A percentile compares a stretch with the other conserved stretches of the same genome.
Conservation (phyloP, 192 early-diverging fungal genomes). For the Podila epigama region DNA sequence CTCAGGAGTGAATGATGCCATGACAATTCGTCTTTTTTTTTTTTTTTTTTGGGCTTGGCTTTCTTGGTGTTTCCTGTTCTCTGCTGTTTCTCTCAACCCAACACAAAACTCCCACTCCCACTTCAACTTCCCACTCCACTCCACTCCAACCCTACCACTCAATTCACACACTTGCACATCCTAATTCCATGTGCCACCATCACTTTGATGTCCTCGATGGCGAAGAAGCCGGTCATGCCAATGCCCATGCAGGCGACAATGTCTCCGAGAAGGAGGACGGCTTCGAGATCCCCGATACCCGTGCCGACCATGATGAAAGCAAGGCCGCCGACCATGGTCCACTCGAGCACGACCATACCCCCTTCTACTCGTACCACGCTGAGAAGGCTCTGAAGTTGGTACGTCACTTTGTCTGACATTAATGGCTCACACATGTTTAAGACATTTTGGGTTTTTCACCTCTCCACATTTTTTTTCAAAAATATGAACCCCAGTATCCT, state of each 20-base stretch:
- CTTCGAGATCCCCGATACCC: slow-evolving; percentile 39
- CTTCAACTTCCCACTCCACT: background rate
- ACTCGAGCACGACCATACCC: slow-evolving; percentile 36
- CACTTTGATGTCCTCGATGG: slow-evolving; percentile 27
- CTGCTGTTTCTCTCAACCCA: slow-evolving; percentile 6
- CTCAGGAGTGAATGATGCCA: slow-evolving; percentile 12
- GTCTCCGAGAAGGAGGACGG: slow-evolving; percentile 40
- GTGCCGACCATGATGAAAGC: slow-evolving; percentile 28
- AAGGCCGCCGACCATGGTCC: slow-evolving; percentile 20
- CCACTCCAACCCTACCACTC: background rate
- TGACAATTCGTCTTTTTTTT: slow-evolving; percentile 2
- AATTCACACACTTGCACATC: no score
- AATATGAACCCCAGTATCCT: background rate
- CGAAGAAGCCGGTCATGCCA: slow-evolving; percentile 12
- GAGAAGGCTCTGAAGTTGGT: slow-evolving; percentile 48
- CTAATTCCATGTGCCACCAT: slow-evolving; percentile 41
- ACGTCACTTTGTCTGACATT: background rate
- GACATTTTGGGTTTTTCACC: background rate
- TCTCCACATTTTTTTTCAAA: background rate
- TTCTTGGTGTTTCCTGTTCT: slow-evolving; percentile 19
- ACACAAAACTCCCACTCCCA: background rate
- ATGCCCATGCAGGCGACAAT: slow-evolving; percentile 1
- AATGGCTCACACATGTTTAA: background rate
- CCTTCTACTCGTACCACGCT: slow-evolving; percentile 41
- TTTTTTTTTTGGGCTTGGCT: slow-evolving; percentile 22